Base-by-base conservation (phyloP, 768 basidiomycete species). In the Russula sp. region DNA sequence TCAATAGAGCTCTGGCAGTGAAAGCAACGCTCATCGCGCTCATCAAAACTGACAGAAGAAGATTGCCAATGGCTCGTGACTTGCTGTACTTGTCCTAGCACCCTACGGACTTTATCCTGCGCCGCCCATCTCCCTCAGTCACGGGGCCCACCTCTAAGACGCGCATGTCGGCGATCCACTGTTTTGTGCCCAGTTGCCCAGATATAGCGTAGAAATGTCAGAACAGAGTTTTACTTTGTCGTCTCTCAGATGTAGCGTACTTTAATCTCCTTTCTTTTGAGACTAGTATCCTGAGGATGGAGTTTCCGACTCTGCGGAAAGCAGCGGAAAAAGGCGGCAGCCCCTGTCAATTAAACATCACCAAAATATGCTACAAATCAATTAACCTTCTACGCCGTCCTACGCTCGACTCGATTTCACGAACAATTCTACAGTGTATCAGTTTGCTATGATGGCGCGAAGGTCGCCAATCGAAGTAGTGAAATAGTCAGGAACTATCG, bases 391-490 rank as follows among this genome's bases (percentile, higher is more conserved):
- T 48, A 59, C 42, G 27, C 55, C 44, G 56, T 18, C 52, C 62
- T 39, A 35, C 45, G 37, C 18, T 52, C 55, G 34, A 57, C 31
- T 53, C 31, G 22, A 47, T 42, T 54, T 48, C 57, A 51, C 58
- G 27, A 37, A 35, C 20, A 14, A 6, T n/a, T 34, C 32, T 39
- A 51, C 20, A 44, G 14, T 55, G 40, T 57, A 35, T 48, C 32
- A 52, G 34, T 42, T 51, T 51, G 40, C 40, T 14, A 47, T 16
- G 18, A 57, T 44, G 13, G 11, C 35, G 37, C 82, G 79, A 68
- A 98, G 78, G 75, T 98, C 92, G 39, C 90, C 94, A 66, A 99
- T 81, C 8, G 90, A 87, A 53, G 80, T 68, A 7, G 89, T 87
- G 67, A 96, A 83, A 72, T 84, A 97, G 75, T 89, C 83, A 14